phyloP scores from a whole-genome alignment of 202 grass and related monocot genomes.

The Panicum virgatum region DNA sequence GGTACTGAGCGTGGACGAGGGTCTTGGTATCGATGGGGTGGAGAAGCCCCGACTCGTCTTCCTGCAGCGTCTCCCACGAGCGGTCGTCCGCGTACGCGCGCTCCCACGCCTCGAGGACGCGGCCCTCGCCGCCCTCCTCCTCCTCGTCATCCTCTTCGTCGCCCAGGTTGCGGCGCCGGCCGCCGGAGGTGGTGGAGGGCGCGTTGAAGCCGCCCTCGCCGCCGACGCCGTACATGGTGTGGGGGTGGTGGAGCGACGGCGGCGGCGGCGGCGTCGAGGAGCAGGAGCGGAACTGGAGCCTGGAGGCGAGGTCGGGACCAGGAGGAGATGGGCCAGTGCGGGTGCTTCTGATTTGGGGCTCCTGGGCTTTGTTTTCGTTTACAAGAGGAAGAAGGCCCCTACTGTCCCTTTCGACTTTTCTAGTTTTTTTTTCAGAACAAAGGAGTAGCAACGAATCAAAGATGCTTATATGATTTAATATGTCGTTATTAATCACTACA shows the following conservation, averaged over 20 bases:
- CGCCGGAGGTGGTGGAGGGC: conserved; percentile 29
- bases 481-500: not conserved
- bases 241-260: not conserved
- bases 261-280: conserved; percentile 27
- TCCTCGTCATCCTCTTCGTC: conserved; percentile 66
- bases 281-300: not conserved
- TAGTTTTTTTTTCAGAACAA: not conserved
- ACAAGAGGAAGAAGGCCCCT: not conserved
- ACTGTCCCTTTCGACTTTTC: not conserved
- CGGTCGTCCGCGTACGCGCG: conserved; percentile 97
- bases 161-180: conserved; percentile 36
- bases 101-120: conserved; percentile 82
- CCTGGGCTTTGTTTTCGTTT: conserved; percentile 15
- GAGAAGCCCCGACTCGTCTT: conserved; percentile 94
- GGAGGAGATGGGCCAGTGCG: conserved; percentile 37
- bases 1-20: conserved; percentile 85
- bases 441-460: not conserved
- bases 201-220: conserved; percentile 54
- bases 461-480: not conserved
- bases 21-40: conserved; percentile 83
- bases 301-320: conserved; percentile 35
- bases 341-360: not conserved
- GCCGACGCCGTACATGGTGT: conserved; percentile 56
- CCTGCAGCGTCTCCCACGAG: conserved; percentile 96
- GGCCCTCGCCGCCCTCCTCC: conserved; percentile 56